Percentiles rank a stretch among this genome's conserved stretches.
These are phyloP conservation scores for Perilla frutescens DNA, from an alignment of 257 asterid genomes.

Conservation along the genomic window DNA sequence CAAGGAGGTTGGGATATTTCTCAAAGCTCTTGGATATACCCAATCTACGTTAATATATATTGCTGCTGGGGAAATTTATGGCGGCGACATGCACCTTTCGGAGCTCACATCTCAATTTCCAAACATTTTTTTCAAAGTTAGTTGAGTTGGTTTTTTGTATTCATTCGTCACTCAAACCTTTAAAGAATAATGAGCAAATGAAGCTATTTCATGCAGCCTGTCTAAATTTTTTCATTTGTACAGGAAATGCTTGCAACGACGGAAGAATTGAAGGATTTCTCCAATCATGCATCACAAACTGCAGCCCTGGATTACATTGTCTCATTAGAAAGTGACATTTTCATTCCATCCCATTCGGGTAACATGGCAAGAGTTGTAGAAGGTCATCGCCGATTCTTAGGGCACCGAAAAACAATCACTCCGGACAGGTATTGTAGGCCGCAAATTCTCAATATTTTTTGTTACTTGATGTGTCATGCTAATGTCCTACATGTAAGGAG, in stretches of 20 bases:
- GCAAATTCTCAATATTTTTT: constrained; percentile 10
- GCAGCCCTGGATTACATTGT: constrained; percentile 94
- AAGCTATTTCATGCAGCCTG: constrained; percentile 27
- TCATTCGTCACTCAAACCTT: constrained; percentile 14
- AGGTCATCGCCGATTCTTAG: constrained; percentile 91
- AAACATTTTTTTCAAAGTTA: constrained; percentile 75
- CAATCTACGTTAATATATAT: constrained; percentile 76
- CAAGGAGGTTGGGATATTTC: constrained; percentile 91
- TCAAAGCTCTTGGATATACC: constrained; percentile 86
- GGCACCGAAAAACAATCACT: constrained; percentile 81
- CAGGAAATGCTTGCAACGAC: constrained; percentile 90
- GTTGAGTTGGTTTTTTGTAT: constrained; percentile 34
- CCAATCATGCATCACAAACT: constrained; percentile 80
- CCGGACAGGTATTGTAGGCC: constrained; percentile 73
- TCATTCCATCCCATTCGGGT: constrained; percentile 89
- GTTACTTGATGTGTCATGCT: constrained; percentile 16
- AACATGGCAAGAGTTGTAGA: constrained; percentile 97
- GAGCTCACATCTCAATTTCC: constrained; percentile 90
- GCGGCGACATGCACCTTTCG: constrained; percentile 74
- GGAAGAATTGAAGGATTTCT: constrained; percentile 65
- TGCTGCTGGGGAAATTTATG: constrained; percentile 96
- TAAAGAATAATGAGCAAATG: constrained; percentile 17
- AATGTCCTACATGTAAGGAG: neutral
- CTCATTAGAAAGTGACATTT: constrained; percentile 84
- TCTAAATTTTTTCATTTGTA: constrained; percentile 38